A percentile compares a stretch with the other conserved stretches of the same genome.
phyloP scores from a whole-genome alignment of 495 filamentous ascomycete genomes.

The Tuber microsphaerosporum region DNA sequence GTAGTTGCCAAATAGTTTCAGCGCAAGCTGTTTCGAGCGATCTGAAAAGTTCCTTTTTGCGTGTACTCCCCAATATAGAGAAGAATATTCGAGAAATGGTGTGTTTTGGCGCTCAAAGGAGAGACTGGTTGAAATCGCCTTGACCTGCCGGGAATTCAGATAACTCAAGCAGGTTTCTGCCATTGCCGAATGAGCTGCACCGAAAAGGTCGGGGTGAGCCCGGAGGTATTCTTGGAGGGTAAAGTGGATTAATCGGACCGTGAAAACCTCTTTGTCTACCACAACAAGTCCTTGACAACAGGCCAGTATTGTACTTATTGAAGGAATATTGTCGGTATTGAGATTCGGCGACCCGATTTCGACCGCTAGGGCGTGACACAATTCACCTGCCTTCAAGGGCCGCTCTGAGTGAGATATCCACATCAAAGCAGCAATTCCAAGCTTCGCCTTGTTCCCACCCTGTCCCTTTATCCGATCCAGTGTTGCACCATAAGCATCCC shows the following conservation, averaged over 20 bases:
- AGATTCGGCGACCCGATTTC: not conserved
- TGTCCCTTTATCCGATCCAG: too few relatives aligned
- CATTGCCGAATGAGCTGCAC: not conserved
- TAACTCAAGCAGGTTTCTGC: not conserved
- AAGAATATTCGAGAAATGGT: not conserved
- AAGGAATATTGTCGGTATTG: not conserved
- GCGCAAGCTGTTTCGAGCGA: not conserved
- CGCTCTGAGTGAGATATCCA: too few relatives aligned
- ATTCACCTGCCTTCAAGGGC: too few relatives aligned
- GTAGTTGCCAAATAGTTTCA: not conserved
- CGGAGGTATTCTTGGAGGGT: not conserved
- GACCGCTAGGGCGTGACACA: not conserved
- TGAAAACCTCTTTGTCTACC: not conserved
- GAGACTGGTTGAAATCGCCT: not conserved
- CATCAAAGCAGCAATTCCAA: too few relatives aligned
- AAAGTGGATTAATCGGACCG: not conserved
- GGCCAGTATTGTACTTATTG: not conserved
- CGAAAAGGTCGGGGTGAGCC: not conserved
- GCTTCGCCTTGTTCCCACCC: too few relatives aligned
- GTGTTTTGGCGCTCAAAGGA: not conserved
- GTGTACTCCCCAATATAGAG: not conserved
- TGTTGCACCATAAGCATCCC: too few relatives aligned
- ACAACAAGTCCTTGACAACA: not conserved
- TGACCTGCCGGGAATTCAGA: not conserved
- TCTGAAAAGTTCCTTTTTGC: not conserved